phyloP scores from a whole-genome alignment of 495 filamentous ascomycete species.

The Neurospora sublineolata region DNA sequence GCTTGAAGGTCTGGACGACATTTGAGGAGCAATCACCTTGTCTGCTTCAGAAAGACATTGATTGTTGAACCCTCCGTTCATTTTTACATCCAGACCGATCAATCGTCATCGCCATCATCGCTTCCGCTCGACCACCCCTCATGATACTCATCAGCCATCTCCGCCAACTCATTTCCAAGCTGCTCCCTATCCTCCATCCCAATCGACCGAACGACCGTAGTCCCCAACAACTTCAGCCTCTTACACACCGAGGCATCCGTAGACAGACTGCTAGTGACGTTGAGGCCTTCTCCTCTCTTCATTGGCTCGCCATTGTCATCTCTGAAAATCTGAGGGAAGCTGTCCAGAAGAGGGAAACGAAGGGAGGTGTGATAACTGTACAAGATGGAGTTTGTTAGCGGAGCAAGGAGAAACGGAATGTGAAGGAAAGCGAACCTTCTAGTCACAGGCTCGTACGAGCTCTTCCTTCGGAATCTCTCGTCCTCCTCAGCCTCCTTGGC shows the following conservation, averaged over 20 bases:
- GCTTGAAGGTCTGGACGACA: background rate
- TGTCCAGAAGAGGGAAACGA: conserved; percentile 67
- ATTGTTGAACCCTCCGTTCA: too few relatives aligned
- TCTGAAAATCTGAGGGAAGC: conserved; percentile 62
- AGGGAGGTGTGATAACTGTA: conserved; percentile 40
- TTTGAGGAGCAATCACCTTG: conserved; percentile 27
- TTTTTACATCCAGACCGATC: background rate
- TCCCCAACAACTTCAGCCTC: conserved; percentile 54
- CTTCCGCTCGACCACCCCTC: conserved; percentile 82
- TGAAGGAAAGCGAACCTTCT: conserved; percentile 9
- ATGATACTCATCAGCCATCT: conserved; percentile 77
- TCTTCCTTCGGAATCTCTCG: conserved; percentile 6
- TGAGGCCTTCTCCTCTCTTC: conserved; percentile 27
- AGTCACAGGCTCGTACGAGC: conserved; percentile 14
- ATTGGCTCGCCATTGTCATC: conserved; percentile 25
- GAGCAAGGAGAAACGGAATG: background rate
- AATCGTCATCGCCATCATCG: conserved; percentile 67
- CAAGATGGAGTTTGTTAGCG: background rate
- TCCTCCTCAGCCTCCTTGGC: conserved; percentile 8
- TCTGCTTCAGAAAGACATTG: too few relatives aligned
- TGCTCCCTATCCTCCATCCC: conserved; percentile 70
- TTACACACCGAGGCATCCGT: conserved; percentile 60
- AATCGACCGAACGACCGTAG: conserved; percentile 43
- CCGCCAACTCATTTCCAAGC: conserved; percentile 70
- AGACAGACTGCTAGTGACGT: conserved; percentile 55